Evolutionary conservation across 305 asterid genomes (phyloP), one percentile per base, ranked within the genome.

Genomic region (Andrographis paniculata): DNA sequence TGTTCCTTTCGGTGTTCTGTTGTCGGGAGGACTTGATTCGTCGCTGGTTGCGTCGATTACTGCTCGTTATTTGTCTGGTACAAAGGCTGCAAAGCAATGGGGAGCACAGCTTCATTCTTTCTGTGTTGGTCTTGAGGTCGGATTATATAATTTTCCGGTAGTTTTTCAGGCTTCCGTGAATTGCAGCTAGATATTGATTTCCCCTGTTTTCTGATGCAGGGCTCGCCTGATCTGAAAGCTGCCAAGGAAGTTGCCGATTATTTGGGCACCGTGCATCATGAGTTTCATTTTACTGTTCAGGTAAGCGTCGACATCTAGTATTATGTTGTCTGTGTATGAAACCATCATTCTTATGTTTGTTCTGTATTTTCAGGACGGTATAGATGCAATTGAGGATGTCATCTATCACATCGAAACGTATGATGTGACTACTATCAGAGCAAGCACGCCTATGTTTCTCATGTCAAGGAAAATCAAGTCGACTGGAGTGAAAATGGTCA

Each of bases 381-480:
- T 91, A 38, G 99, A 91, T 71, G 99, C 96, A 2, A 81, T 91
- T 67, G 99, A 91, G 73, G 99, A 91, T 71, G 99, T 87, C 21
- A 91, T 91, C 19, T 80, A 84, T 60, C 99, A 91, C 47, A 66
- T 81, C 2, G 99, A 91, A 71, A 83, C 99, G 0, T 87, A 87
- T 28, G 99, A 91, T 65, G 96, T 87, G 52, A 91, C 99, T 12
- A 91, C 99, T 20, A 87, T 91, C 57, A 67, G 99, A 68, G 95
- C 99, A 48, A 91, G 99, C 79, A 87, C 95, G 16, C 99, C 99
- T 3, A 91, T 91, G 96, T 91, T 87, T 64, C 91, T 91, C 10
- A 91, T 91, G 91, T 87, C 99, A 0, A 84, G 99, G 17, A 91
- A 91, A 72, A 91, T 91, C 48, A 91, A 91, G 66, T 87, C 99